phyloP scores from a whole-genome alignment of 192 early-diverging fungal species.

The Diversispora epigaea region DNA sequence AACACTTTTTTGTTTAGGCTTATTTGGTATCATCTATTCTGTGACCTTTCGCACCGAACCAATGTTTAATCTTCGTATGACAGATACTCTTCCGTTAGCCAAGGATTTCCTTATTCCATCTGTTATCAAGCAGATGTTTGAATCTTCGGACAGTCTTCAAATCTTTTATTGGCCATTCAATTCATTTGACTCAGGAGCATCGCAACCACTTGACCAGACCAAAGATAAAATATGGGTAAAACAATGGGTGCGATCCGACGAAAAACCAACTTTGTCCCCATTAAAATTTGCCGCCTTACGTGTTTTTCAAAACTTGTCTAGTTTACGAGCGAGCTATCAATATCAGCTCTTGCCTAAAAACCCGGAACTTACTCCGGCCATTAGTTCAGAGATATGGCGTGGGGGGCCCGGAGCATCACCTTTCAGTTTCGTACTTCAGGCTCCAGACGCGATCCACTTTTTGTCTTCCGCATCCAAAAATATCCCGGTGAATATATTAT shows the following conservation, averaged over 20 bases:
- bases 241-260: slow-evolving; percentile 35
- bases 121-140: slow-evolving; percentile 17
- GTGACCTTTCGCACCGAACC: too few species aligned
- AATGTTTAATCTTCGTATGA: slow-evolving; percentile 45
- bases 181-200: slow-evolving; percentile 43
- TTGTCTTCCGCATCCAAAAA: slow-evolving; percentile 27
- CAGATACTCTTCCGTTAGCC: slow-evolving; percentile 30
- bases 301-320: neutral
- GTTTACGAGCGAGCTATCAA: neutral
- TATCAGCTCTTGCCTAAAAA: neutral
- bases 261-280: neutral
- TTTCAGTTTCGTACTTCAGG: neutral
- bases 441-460: slow-evolving; percentile 39
- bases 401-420: neutral
- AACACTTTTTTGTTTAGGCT: slow-evolving; percentile 30
- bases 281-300: neutral
- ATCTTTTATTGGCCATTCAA: too few species aligned
- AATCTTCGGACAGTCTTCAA: slow-evolving; percentile 36
- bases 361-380: neutral
- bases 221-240: slow-evolving; percentile 45
- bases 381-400: neutral
- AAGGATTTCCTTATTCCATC: neutral
- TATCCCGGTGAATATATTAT: neutral
- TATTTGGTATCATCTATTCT: too few species aligned
- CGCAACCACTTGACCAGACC: neutral